Base-by-base conservation (phyloP, 2,329 filamentous ascomycete genomes). In the Ceratocystiopsis brevicomis region DNA sequence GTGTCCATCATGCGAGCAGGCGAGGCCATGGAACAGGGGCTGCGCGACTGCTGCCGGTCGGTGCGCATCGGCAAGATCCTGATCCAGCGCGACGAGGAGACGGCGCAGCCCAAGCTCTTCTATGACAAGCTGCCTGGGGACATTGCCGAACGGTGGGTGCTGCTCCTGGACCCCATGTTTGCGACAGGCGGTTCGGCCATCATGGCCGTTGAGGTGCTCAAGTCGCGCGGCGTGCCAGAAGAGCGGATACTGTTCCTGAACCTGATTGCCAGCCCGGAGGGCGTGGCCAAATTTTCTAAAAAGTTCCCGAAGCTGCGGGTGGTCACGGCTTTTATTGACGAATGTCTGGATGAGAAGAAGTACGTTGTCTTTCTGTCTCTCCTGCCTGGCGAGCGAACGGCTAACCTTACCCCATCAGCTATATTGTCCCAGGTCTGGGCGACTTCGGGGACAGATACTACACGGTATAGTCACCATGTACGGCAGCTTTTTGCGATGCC, bases 1-100 rank as follows among this genome's bases (percentile, higher is more conserved):
- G 90, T 98, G 15, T 93, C 84, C 8, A 98, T 98, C 54, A 96
- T 98, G 90, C 77, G 90, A 50, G 90, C 90, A 13, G 90, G 90
- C 42, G 90, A 98, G 64, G 84, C 88, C 46, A 98, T 98, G 90
- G 90, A 98, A 64, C 86, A 96, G 62, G 90, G 88, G 2, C 66
- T 98, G 48, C 73, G 90, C 47, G 88, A 98, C 61, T 98, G 90
- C 64, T 98, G 90, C 64, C 80, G 90, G 42, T 93, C 84, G n/a
- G 90, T 98, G 40, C 74, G 90, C 49, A 98, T 98, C 55, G 90
- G 90, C 51, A 98, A 98, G 69, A 98, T 98, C 50, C 67, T 98
- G 53, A 98, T 98, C 55, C 90, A 98, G 64, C 71, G 90, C 45
- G 90, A 98, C 53, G 90, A 98, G 62, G 90, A 96, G 64, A 96